A percentile compares a stretch with the other conserved stretches of the same genome.
Evolutionary conservation across 768 basidiomycete genomes (phyloP).

Genomic region (Russula earlei): DNA sequence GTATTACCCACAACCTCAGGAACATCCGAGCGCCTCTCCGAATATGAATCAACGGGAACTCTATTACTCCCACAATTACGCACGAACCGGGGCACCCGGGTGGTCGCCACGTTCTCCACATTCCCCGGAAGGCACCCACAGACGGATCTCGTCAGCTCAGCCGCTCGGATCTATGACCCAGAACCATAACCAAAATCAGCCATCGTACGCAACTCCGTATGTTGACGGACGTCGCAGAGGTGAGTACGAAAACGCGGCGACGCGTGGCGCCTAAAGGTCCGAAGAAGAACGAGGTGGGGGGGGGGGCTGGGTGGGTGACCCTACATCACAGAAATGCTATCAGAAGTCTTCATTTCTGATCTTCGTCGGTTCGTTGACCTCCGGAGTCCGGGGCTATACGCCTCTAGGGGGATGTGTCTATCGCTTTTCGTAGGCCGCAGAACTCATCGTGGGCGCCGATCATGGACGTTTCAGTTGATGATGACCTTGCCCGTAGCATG

Average conservation of each 20-base stretch:
- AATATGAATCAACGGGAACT: background rate
- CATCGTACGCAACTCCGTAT: background rate
- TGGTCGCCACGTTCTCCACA: constrained; percentile 7
- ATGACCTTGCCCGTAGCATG: constrained; percentile 1
- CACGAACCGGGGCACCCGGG: background rate
- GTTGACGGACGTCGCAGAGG: constrained; percentile 3
- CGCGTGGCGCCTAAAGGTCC: background rate
- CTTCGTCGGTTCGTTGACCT: background rate
- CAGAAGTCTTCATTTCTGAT: background rate
- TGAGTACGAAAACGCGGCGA: background rate
- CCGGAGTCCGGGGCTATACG: background rate
- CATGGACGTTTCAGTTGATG: constrained; percentile 3
- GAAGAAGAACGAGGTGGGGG: too few relatives aligned
- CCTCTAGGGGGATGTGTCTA: background rate
- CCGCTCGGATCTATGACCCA: background rate
- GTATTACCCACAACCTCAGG: constrained; percentile 5
- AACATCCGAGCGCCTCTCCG: constrained; percentile 1
- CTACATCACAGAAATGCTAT: background rate
- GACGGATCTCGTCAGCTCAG: constrained; percentile 3
- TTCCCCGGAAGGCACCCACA: constrained; percentile 3
- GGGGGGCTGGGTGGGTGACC: background rate
- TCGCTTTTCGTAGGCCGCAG: background rate
- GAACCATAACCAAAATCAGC: background rate
- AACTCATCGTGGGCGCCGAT: background rate
- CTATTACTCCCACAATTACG: constrained; percentile 5